phyloP scores from a whole-genome alignment of 2,329 filamentous ascomycete genomes.

The Ophiostoma fasciatum region DNA sequence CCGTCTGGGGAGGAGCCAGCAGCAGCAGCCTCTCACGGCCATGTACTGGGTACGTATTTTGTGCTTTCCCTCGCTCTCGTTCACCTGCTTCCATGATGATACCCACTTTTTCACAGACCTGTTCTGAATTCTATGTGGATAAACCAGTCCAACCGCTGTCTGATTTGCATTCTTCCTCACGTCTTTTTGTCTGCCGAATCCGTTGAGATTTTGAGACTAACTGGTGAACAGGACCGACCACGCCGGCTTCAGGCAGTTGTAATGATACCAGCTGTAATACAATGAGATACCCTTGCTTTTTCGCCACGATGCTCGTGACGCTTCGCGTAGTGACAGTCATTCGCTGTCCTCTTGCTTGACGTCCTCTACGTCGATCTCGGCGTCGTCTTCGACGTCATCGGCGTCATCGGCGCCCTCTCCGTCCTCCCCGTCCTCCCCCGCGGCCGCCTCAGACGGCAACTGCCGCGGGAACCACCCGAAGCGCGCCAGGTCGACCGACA shows the following conservation, averaged over 20 bases:
- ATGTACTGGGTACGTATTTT: constrained; percentile 21
- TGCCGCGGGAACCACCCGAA: constrained; percentile 41
- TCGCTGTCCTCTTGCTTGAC: constrained; percentile 1
- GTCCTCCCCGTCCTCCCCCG: constrained; percentile 13
- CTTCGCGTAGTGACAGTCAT: no score
- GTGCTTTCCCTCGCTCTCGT: constrained; percentile 8
- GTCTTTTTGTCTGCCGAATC: constrained; percentile 5
- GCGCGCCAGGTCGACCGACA: constrained; percentile 33
- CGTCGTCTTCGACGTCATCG: constrained; percentile 13
- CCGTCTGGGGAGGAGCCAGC: no score
- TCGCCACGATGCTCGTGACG: no score
- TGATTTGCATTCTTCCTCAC: constrained; percentile 27
- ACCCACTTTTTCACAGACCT: constrained; percentile 63
- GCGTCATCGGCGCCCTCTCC: neutral
- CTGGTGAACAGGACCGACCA: constrained; percentile 1
- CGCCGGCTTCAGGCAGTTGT: no score
- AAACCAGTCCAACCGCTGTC: constrained; percentile 74
- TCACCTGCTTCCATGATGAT: constrained; percentile 48
- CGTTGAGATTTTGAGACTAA: constrained; percentile 1
- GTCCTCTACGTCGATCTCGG: constrained; percentile 2
- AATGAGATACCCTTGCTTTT: constrained; percentile 3
- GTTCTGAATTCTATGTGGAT: constrained; percentile 65
- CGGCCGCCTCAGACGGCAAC: constrained; percentile 29
- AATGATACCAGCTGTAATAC: neutral
- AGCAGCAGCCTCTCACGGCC: neutral